These are phyloP conservation scores for Sclerotinia trifoliorum DNA, from an alignment of 2,329 filamentous ascomycete species.

Conservation along the genomic window DNA sequence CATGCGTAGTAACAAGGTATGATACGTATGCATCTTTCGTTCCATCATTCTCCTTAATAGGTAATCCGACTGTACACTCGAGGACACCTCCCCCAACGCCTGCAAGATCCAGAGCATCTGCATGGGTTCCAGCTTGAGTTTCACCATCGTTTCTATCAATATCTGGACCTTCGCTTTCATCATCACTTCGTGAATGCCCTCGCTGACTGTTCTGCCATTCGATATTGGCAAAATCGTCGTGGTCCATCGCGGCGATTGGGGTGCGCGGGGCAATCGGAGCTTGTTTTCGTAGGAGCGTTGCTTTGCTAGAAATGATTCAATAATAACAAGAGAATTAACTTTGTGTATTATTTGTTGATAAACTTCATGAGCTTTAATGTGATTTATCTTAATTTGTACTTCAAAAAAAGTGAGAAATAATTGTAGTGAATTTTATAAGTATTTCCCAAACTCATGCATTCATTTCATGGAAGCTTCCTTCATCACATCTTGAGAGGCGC, in stretches of 20 bases:
- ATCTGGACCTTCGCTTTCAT: slow-evolving; percentile 31
- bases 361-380: slow-evolving; percentile 3
- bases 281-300: not conserved
- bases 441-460: not conserved
- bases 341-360: not conserved
- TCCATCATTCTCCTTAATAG: slow-evolving; percentile 93
- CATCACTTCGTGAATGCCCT: slow-evolving; percentile 46
- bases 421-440: slow-evolving; percentile 7
- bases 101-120: slow-evolving; percentile 51
- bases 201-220: slow-evolving; percentile 67
- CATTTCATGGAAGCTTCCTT: slow-evolving; percentile 16
- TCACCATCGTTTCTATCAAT: slow-evolving; percentile 25
- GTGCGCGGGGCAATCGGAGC: slow-evolving; percentile 27
- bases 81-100: slow-evolving; percentile 71
- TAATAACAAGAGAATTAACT: not conserved
- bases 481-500: slow-evolving; percentile 12
- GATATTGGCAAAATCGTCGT: slow-evolving; percentile 76
- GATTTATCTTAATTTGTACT: slow-evolving; percentile 19
- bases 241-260: slow-evolving; percentile 34
- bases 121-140: slow-evolving; percentile 38
- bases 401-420: slow-evolving; percentile 13
- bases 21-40: slow-evolving; percentile 97
- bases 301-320: not conserved
- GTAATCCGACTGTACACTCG: slow-evolving; percentile 78
- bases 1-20: slow-evolving; percentile 88